Base-by-base conservation (phyloP, 2,329 filamentous ascomycete species). In the Verticillium tricorpus region DNA sequence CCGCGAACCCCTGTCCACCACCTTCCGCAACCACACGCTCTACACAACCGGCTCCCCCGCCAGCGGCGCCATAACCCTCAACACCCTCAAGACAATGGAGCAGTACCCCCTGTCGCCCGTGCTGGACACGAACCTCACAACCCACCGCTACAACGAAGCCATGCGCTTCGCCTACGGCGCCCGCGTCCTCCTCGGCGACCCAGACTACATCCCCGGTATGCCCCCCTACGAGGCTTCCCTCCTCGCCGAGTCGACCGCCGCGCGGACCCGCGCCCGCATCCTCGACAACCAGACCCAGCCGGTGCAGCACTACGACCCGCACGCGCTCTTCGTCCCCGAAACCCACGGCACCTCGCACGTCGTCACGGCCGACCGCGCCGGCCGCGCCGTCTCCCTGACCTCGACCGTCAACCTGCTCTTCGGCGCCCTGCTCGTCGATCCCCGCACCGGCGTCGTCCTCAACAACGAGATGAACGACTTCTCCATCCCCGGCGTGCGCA, bases 371-470 rank as follows among this genome's bases (percentile, higher is more conserved):
- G 94, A 97, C 73, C 74, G 76, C 8, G 81, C 83, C 0, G 93
- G 93, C 7, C 80, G 97, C 73, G 87, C 92, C 2, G 84, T 96
- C 39, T 89, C 90, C 1, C 81, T 93, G 14, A 97, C 93, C 0
- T 95, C 92, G 1, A 97, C 94, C 0, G 80, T 97, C 61, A 97
- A 97, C 74, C 81, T 95, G 5, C 81, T 95, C 3, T 98, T 96
- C 69, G 94, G 94, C 56, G 89, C 88, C 32, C 82, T 87, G 22
- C 74, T 96, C 65, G 86, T 96, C 76, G 89, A 94, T 1, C 91
- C 92, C 0, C 84, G 89, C 67, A 93, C 92, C 0, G 93, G 93
- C 19, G 83, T 97, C 62, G 91, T 96, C 61, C 85, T 96, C 31
- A 89, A 88, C 74, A 81, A 87, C 73, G 83, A 89, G 74, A 86